phyloP scores from a whole-genome alignment of 2,329 filamentous ascomycete genomes.

The Xylariaceae sp. region DNA sequence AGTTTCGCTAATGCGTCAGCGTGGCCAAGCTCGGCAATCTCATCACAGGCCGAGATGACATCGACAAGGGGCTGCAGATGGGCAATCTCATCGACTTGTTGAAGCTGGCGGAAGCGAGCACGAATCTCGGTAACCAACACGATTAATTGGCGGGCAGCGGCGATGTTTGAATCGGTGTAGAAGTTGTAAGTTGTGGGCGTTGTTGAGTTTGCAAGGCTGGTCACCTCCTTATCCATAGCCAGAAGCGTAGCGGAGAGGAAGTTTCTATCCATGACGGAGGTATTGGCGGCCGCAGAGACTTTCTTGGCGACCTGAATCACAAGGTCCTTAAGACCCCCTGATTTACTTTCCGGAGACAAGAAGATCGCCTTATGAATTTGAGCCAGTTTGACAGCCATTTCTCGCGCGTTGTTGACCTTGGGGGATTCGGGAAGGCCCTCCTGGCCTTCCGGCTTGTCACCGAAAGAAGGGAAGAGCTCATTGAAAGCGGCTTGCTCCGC shows the following conservation, averaged over 20 bases:
- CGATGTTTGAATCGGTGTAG: conserved; percentile 74
- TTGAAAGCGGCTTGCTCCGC: conserved; percentile 69
- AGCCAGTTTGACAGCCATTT: conserved; percentile 56
- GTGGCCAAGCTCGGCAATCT: conserved; percentile 69
- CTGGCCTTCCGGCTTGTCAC: conserved; percentile 45
- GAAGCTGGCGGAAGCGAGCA: conserved; percentile 66
- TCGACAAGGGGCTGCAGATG: conserved; percentile 74
- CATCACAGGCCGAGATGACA: conserved; percentile 68
- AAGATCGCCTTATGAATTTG: conserved; percentile 54
- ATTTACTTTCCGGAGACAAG: conserved; percentile 37
- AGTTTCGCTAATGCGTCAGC: conserved; percentile 81
- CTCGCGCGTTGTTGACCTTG: conserved; percentile 42
- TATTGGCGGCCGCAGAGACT: conserved; percentile 30
- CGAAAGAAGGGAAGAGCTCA: conserved; percentile 75
- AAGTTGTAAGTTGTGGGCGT: conserved; percentile 67
- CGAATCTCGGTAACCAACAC: conserved; percentile 63
- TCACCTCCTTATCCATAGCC: conserved; percentile 56
- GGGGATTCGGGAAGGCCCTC: conserved; percentile 25
- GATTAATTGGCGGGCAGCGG: conserved; percentile 70
- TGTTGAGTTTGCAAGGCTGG: conserved; percentile 38
- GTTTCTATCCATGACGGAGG: conserved; percentile 41
- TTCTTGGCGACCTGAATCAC: conserved; percentile 41
- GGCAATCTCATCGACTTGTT: conserved; percentile 58
- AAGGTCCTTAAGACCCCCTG: conserved; percentile 41
- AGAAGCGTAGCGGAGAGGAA: conserved; percentile 64